Base-by-base conservation (phyloP, 2,329 filamentous ascomycete genomes). In the Penicillium psychrosexuale region DNA sequence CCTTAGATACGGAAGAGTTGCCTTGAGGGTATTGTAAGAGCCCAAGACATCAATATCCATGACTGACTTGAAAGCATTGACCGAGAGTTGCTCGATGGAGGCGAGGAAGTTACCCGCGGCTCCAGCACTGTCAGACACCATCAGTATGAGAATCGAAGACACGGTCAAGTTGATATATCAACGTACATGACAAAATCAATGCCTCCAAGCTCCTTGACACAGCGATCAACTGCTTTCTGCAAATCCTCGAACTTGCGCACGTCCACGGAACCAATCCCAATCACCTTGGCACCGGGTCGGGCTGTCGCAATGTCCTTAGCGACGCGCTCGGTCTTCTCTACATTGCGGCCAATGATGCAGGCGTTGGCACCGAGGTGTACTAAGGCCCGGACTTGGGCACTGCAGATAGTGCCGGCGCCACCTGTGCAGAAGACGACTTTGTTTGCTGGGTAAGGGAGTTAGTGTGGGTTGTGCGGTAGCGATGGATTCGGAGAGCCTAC, bases 41-140 rank as follows among this genome's bases (percentile, higher is more conserved):
- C 94, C 94, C 34, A 97, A 75, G 3, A 96, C 88, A 71, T 97
- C 94, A 68, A 99, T 99, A 58, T 97, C 94, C 66, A 97, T 93
- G 61, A 99, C 94, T 0, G 90, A 82, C 74, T 92, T 95, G 84
- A 99, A 96, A 3, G 90, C 94, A 70, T 97, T 97, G 55, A 89
- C 77, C 38, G 85, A 91, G 47, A 97, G 83, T 59, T 87, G 87
- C 38, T 87, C 83, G 57, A 97, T 87, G 5, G 93, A 89, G 0
- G 91, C 88, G 22, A 99, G 81, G 74, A 97, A 99, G 75, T 99
- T 99, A 56, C 94, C 94, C 17, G 94, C 94, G 13, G 94, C 94
- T 47, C 94, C 94, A 19, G 93, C 93, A 70, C 89, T 94, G 66
- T 51, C 47, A 27, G 31, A 3, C 22, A 36, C 13, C 8, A 46